Evolutionary conservation across 2,329 filamentous ascomycete genomes (phyloP), one percentile per base, ranked within the genome.

Genomic region (Monosporascus sp.): DNA sequence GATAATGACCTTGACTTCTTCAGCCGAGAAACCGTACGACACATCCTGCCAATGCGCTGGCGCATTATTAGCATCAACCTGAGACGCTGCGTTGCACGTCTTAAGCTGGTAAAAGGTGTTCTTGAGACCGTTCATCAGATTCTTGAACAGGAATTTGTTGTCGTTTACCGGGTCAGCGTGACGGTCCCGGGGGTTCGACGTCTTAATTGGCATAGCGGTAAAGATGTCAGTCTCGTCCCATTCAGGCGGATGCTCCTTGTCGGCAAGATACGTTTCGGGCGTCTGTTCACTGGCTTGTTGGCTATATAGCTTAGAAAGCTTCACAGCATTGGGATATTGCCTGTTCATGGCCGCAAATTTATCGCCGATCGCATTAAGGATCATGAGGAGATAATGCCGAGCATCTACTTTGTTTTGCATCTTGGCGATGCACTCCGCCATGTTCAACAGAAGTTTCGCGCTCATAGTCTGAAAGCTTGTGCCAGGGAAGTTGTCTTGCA

Each of bases 401-500:
- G 94, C 94, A 69, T 99, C 93, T 44, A 88, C 85, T 74, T 97
- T 99, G 68, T 96, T 90, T 20, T 88, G 87, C 62, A 99, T 81
- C 70, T 93, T 96, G 1, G 92, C 90, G 65, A 99, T 99, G 68
- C 91, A 96, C 65, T 99, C 95, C 0, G 93, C 94, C 91, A 99
- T 95, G 69, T 99, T 99, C 14, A 99, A 78, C 1, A 99, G 77
- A 3, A 99, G 78, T 70, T 97, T 99, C 0, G 94, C 95, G 63
- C 94, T 97, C 94, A 99, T 99, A 0, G 94, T 99, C 71, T 99
- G 95, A 67, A 99, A 99, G 70, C 93, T 99, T 0, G 95, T 97
- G 8, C 95, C 95, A 0, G 94, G 95, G 58, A 96, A 96, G 58
- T 90, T 91, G 69, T 97, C 94, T 65, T 96, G 91, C 22, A 99